Conservation (phyloP, 352 stramenopile genomes). For the Aphanomyces cochlioides region DNA sequence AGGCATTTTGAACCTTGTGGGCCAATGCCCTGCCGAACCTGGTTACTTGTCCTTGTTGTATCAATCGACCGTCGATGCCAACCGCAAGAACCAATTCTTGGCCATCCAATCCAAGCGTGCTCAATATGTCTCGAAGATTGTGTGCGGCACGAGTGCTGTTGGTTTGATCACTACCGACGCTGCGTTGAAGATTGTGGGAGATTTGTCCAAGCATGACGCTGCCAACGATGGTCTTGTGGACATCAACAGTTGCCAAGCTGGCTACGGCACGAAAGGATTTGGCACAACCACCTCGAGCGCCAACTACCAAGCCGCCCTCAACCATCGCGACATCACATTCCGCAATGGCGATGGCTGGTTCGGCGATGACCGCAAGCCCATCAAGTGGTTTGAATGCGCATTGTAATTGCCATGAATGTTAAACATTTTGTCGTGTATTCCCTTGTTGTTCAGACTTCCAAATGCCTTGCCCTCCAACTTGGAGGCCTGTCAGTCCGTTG, state of each 20-base stretch:
- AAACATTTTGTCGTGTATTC: too few relatives aligned
- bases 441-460: too few relatives aligned
- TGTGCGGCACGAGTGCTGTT: slow-evolving; percentile 43
- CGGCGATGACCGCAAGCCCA: slow-evolving; percentile 43
- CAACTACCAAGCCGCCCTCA: slow-evolving; percentile 53
- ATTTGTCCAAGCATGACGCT: slow-evolving; percentile 38
- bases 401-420: not conserved
- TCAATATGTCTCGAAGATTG: slow-evolving; percentile 35
- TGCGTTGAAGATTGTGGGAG: slow-evolving; percentile 34
- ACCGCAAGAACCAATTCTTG: not conserved
- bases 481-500: too few relatives aligned
- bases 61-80: not conserved
- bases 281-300: slow-evolving; percentile 38
- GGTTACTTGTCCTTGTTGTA: slow-evolving; percentile 7
- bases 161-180: slow-evolving; percentile 41
- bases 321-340: slow-evolving; percentile 61
- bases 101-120: not conserved
- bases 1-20: not conserved
- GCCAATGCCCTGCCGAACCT: slow-evolving; percentile 34
- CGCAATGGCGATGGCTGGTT: slow-evolving; percentile 54
- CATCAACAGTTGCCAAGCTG: slow-evolving; percentile 48
- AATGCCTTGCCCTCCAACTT: too few relatives aligned
- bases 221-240: slow-evolving; percentile 55
- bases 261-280: slow-evolving; percentile 39
- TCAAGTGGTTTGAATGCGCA: slow-evolving; percentile 68